Base-by-base conservation (phyloP, 805 yeast genomes). In the Saturnispora mendoncae region DNA sequence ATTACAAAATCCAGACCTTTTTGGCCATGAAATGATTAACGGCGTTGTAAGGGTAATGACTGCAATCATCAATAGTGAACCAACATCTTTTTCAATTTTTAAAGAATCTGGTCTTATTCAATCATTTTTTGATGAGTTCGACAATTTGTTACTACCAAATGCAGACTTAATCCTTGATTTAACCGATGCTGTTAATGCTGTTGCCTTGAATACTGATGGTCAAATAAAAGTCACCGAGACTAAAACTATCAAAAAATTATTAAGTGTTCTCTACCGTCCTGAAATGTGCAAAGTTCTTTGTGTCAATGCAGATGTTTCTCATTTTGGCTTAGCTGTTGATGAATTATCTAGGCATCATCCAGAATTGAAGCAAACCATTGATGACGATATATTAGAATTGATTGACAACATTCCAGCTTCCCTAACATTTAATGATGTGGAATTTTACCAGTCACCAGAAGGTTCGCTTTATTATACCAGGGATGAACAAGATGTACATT, bases 281-380 rank as follows among this genome's bases (percentile, higher is more conserved):
- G 65, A 67, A 4, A 64, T 66, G 46, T 77, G 85, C 4, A 72
- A 71, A 47, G 75, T 70, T 17, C 54, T 84, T 41, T 67, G 76
- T 3, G 62, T 63, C 41, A 68, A 71, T 26, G 84, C 76, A 39
- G 67, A 68, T 51, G 67, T 77, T 2, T 65, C 71, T 12, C 67
- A 68, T 24, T 55, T 84, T 14, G 95, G 94, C 2, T 65, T 72
- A 21, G 69, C 80, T 0, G 68, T 87, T 51, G 95, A 87, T 54
- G 94, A 84, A 50, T 61, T 87, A 36, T 78, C 84, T 2, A 72
- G 95, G 53, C 96, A 88, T 54, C 85, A 84, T 53, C 84, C 94
- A 1, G 76, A 71, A 2, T 65, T 86, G 45, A 77, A 82, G 38
- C 78, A 82, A 0, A 52, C 61, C 0, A 75, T 87, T 18, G 58